phyloP scores from a whole-genome alignment of 148 eudicot genomes.

The Dysphania ambrosioides region DNA sequence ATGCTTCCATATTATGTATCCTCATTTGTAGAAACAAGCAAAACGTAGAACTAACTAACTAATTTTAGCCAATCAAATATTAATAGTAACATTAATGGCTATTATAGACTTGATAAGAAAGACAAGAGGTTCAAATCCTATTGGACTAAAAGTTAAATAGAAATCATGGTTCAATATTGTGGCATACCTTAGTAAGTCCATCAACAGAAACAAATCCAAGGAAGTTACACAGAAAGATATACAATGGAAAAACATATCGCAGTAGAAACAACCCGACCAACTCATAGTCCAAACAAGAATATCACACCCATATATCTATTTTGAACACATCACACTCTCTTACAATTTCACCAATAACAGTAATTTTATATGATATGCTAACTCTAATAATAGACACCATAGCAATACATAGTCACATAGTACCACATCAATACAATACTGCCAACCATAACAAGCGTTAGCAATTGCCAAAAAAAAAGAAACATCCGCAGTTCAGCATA shows the following conservation, averaged over 20 bases:
- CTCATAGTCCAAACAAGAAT: not conserved
- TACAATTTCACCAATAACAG: not conserved
- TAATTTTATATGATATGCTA: not conserved
- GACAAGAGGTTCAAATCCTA: not conserved
- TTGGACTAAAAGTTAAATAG: not conserved
- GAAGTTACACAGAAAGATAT: not conserved
- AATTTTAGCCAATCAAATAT: not conserved
- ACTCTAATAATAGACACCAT: not conserved
- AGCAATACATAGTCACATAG: too few species aligned
- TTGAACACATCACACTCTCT: not conserved
- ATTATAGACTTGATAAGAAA: not conserved
- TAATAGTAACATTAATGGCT: not conserved
- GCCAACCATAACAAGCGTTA: too few species aligned
- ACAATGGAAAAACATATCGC: not conserved
- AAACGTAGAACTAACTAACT: not conserved
- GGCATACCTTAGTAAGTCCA: not conserved
- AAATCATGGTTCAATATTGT: not conserved
- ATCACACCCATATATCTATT: not conserved
- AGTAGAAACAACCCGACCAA: not conserved
- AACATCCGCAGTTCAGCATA: too few species aligned
- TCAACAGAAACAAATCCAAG: not conserved
- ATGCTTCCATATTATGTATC: not conserved
- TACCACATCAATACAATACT: not conserved
- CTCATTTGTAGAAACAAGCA: not conserved
- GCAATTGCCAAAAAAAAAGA: too few species aligned